Conservation (phyloP, 805 yeast genomes). For the Yarrowia sp. region DNA sequence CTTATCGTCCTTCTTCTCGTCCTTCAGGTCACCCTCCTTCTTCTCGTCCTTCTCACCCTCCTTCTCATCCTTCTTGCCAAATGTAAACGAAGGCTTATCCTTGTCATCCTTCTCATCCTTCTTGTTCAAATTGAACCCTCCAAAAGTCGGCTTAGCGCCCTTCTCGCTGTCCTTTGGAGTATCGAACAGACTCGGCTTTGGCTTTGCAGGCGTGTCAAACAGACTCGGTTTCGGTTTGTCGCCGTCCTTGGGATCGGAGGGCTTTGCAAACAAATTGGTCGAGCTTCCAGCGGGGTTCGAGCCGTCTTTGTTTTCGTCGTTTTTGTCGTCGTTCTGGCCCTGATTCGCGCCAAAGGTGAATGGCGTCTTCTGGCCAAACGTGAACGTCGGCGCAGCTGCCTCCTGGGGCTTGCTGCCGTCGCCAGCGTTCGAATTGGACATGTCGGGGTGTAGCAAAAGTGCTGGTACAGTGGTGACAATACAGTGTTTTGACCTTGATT, state of each 20-base stretch:
- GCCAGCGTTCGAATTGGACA: conserved; percentile 21
- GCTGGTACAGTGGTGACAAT: too few species aligned
- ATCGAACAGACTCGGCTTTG: conserved; percentile 16
- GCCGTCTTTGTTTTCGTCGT: not conserved
- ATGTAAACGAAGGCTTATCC: not conserved
- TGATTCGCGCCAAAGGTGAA: not conserved
- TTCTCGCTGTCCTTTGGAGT: not conserved
- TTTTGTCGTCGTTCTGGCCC: not conserved
- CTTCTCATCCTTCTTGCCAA: not conserved
- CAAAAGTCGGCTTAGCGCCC: conserved; percentile 1
- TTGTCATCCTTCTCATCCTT: not conserved
- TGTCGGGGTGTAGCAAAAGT: not conserved
- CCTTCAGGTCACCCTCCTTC: not conserved
- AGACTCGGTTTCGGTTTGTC: too few species aligned
- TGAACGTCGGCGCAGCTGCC: not conserved
- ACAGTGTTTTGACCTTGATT: conserved; percentile 2
- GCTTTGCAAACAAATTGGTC: not conserved
- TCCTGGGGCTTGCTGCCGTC: not conserved
- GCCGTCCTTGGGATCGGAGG: not conserved
- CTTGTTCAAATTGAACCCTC: not conserved
- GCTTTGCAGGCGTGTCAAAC: too few species aligned
- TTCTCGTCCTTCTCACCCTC: not conserved
- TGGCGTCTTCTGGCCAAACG: conserved; percentile 13
- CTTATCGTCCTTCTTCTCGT: not conserved
- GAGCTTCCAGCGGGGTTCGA: too few species aligned